Conservation (phyloP, 129 eudicot genomes). For the Rutidosis leptorrhynchoides region DNA sequence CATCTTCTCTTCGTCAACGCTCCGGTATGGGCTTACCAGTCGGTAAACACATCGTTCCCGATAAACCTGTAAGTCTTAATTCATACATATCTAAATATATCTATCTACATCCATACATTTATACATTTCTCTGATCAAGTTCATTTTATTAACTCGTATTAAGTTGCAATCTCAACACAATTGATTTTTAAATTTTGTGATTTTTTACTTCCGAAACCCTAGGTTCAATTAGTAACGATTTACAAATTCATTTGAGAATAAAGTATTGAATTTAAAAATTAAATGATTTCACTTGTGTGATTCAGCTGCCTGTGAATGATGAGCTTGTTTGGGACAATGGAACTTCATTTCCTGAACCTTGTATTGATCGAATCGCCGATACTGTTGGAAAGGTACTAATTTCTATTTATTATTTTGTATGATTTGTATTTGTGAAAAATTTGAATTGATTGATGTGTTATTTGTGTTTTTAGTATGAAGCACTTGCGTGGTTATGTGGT, state of each 20-base stretch:
- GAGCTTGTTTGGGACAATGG: constrained; percentile 97
- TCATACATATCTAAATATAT: no score
- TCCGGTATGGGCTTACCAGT: constrained; percentile 99
- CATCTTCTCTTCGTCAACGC: constrained; percentile 77
- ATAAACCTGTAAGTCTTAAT: constrained; percentile 60
- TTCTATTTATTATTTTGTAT: neutral
- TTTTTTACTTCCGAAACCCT: constrained; percentile 24
- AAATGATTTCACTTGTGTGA: neutral
- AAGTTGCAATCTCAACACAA: neutral
- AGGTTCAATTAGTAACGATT: constrained; percentile 21
- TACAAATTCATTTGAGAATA: neutral
- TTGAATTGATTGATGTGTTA: neutral
- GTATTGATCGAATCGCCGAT: constrained; percentile 92
- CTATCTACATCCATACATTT: no score
- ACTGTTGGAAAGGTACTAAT: constrained; percentile 75
- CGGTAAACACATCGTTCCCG: constrained; percentile 92
- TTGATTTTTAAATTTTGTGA: no score
- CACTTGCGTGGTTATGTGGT: constrained; percentile 88
- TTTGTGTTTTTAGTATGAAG: constrained; percentile 69
- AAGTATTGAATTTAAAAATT: neutral
- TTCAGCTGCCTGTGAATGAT: constrained; percentile 76
- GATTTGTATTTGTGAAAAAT: neutral
- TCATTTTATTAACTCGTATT: neutral
- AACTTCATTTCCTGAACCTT: constrained; percentile 85
- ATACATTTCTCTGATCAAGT: constrained; percentile 8